Conservation (phyloP, 805 yeast species). For the Candida mattraensis region DNA sequence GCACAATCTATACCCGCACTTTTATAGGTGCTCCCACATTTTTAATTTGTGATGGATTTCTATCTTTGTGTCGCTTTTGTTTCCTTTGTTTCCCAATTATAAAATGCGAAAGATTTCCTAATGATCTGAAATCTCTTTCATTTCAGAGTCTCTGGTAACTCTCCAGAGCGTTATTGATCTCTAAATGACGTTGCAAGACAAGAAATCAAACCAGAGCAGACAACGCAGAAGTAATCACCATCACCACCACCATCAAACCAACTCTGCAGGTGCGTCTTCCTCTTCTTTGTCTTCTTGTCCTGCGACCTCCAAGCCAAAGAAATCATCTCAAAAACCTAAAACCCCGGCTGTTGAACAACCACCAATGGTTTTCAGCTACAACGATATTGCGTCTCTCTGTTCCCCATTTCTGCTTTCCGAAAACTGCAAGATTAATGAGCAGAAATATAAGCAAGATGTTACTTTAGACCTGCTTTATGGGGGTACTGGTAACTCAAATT, state of each 20-base stretch:
- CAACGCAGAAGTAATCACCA: conserved; percentile 4
- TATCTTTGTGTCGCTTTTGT: too few relatives aligned
- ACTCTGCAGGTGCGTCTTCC: background rate
- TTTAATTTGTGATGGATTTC: conserved; percentile 8
- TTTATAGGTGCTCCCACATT: conserved; percentile 7
- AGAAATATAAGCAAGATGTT: conserved; percentile 11
- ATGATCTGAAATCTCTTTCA: too few relatives aligned
- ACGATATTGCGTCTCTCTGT: conserved; percentile 24
- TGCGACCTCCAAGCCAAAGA: conserved; percentile 2
- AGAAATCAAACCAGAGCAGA: conserved; percentile 4
- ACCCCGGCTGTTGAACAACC: too few relatives aligned
- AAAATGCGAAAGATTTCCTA: too few relatives aligned
- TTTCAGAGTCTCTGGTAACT: too few relatives aligned
- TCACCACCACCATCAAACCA: conserved; percentile 2
- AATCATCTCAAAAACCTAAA: too few relatives aligned
- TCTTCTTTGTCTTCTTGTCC: conserved; percentile 1
- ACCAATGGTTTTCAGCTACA: conserved; percentile 6
- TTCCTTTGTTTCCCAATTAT: conserved; percentile 3
- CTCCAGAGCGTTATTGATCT: too few relatives aligned
- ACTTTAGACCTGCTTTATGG: conserved; percentile 13
- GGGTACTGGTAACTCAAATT: conserved; percentile 7
- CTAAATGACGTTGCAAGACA: too few relatives aligned
- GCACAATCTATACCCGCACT: conserved; percentile 4
- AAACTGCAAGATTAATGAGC: conserved; percentile 9
- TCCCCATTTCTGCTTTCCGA: conserved; percentile 25